A percentile compares a stretch with the other conserved stretches of the same genome.
phyloP scores from a whole-genome alignment of 2,329 filamentous ascomycete species.

The Corniculantispora saksenae region DNA sequence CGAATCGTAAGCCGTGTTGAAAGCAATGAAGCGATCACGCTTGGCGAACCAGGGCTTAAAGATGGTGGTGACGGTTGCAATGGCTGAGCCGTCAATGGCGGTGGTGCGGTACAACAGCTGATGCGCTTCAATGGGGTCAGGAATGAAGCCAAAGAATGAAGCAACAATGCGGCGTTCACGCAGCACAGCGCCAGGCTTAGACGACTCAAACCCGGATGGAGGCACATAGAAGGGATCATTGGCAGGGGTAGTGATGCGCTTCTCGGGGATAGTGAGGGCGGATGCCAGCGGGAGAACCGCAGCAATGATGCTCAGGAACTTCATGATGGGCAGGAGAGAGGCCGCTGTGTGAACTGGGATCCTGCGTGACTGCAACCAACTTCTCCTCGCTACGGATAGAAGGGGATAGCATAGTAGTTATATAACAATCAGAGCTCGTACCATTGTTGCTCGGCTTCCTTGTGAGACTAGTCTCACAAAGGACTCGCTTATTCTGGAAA shows the following conservation, averaged over 20 bases:
- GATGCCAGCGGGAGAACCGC: constrained; percentile 12
- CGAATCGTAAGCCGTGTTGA: constrained; percentile 20
- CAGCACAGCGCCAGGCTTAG: constrained; percentile 15
- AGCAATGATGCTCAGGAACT: constrained; percentile 8
- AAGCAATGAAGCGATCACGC: constrained; percentile 19
- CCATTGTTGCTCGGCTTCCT: neutral
- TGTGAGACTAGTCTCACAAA: neutral
- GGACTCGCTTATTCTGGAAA: neutral
- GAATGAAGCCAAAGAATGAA: constrained; percentile 17
- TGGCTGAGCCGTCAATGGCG: constrained; percentile 19
- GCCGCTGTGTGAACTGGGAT: neutral
- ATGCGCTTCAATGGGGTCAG: constrained; percentile 5
- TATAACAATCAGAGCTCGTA: neutral
- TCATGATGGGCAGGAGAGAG: constrained; percentile 1
- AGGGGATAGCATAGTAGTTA: neutral
- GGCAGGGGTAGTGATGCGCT: constrained; percentile 2
- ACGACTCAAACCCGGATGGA: constrained; percentile 13
- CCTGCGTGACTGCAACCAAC: neutral
- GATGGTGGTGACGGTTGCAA: constrained; percentile 20
- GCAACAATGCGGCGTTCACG: constrained; percentile 7
- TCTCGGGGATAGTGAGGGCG: constrained; percentile 6
- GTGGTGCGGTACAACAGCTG: constrained; percentile 21
- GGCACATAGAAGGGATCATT: constrained; percentile 18
- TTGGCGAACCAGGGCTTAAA: constrained; percentile 19
- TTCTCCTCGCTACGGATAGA: neutral